phyloP scores from a whole-genome alignment of 352 stramenopile species.

The Phytopythium sindhum region DNA sequence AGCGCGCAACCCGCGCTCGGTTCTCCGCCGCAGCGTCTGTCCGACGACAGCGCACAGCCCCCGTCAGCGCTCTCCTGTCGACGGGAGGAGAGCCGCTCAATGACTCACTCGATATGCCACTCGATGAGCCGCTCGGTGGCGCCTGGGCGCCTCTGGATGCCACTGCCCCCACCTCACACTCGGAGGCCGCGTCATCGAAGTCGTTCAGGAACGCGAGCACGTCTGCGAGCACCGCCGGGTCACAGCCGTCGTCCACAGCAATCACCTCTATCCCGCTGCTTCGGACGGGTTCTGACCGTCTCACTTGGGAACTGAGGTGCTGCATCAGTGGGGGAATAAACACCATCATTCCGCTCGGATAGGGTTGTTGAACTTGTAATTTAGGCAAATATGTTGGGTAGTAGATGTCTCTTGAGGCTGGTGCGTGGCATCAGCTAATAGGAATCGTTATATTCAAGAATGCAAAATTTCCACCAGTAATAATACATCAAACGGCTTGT shows the following conservation, averaged over 20 bases:
- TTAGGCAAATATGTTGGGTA: too few relatives aligned
- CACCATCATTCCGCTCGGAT: not conserved
- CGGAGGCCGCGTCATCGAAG: not conserved
- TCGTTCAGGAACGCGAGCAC: constrained; percentile 7
- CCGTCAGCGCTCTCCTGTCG: not conserved
- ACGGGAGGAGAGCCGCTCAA: not conserved
- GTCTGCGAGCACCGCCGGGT: constrained; percentile 5
- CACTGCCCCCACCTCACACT: not conserved
- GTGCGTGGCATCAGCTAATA: too few relatives aligned
- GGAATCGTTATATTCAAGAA: too few relatives aligned
- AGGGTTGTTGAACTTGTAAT: too few relatives aligned
- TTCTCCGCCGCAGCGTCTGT: not conserved
- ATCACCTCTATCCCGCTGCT: not conserved
- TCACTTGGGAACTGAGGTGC: too few relatives aligned
- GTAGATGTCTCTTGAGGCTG: too few relatives aligned
- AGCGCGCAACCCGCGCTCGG: not conserved
- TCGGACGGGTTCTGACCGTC: not conserved
- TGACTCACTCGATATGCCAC: too few relatives aligned
- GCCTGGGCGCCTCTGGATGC: not conserved
- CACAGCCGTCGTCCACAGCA: not conserved
- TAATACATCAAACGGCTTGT: too few relatives aligned
- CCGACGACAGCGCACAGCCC: not conserved
- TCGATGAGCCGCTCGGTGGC: not conserved
- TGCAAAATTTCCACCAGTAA: too few relatives aligned
- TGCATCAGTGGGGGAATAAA: too few relatives aligned